phyloP scores from a whole-genome alignment of 2,329 filamentous ascomycete genomes.

The Zopfia rhizophila region DNA sequence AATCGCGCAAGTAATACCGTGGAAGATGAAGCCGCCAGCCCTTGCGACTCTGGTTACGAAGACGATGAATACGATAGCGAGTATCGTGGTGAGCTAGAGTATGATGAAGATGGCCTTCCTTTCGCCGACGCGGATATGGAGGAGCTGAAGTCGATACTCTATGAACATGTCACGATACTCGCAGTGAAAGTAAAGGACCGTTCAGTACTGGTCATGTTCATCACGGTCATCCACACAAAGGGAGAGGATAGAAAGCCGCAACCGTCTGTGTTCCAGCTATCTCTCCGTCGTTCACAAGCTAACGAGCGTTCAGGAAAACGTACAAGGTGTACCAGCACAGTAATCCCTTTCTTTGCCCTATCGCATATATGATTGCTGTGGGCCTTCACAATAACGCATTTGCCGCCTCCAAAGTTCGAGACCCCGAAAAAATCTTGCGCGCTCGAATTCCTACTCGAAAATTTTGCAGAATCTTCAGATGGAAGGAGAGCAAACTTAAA shows the following conservation, averaged over 20 bases:
- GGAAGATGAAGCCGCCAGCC: conserved; percentile 1
- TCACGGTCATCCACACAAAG: conserved; percentile 9
- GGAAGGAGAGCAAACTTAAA: neutral
- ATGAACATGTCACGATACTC: conserved; percentile 3
- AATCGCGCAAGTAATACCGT: conserved; percentile 1
- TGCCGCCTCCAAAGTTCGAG: neutral
- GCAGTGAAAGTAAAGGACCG: conserved; percentile 3
- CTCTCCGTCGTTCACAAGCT: conserved; percentile 4
- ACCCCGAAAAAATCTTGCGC: conserved; percentile 5
- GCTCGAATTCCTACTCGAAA: conserved; percentile 2
- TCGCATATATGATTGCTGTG: conserved; percentile 2
- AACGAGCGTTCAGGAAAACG: conserved; percentile 2
- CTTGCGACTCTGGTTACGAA: conserved; percentile 2
- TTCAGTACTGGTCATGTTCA: conserved; percentile 1
- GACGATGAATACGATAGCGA: neutral
- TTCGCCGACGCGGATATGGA: neutral
- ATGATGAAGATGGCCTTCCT: neutral
- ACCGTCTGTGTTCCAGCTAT: neutral
- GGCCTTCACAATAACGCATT: conserved; percentile 2
- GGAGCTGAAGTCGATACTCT: conserved; percentile 5
- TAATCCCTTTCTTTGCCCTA: conserved; percentile 9
- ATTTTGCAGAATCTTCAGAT: conserved; percentile 4
- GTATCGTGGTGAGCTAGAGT: neutral
- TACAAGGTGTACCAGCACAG: conserved; percentile 2
- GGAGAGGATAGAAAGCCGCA: conserved; percentile 6